A percentile compares a stretch with the other conserved stretches of the same genome.
phyloP scores from a whole-genome alignment of 2,329 filamentous ascomycete species.

The Fusarium humuli region DNA sequence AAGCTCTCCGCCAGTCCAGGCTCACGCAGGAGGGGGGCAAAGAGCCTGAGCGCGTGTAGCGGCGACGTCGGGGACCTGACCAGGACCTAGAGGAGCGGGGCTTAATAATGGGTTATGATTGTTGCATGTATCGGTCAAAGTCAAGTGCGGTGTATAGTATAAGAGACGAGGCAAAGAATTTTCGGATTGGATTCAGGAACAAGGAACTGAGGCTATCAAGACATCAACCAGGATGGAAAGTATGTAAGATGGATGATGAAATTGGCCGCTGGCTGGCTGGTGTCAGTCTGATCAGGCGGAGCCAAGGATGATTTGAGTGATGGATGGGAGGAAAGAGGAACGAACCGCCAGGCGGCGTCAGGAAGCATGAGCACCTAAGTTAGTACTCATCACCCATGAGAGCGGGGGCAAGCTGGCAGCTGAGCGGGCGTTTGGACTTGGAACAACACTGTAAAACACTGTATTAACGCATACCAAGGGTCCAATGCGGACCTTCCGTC shows the following conservation, averaged over 20 bases:
- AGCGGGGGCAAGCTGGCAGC: constrained; percentile 19
- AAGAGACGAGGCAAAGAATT: constrained; percentile 16
- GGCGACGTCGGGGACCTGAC: constrained; percentile 40
- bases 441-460: constrained; percentile 20
- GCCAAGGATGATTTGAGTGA: constrained; percentile 22
- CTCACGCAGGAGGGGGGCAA: constrained; percentile 42
- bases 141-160: constrained; percentile 13
- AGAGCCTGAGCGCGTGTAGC: constrained; percentile 40
- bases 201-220: constrained; percentile 21
- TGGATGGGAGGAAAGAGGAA: not conserved
- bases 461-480: constrained; percentile 15
- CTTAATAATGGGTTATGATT: constrained; percentile 17
- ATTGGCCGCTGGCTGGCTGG: constrained; percentile 23
- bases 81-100: constrained; percentile 25
- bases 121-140: constrained; percentile 16
- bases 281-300: constrained; percentile 37
- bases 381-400: not conserved
- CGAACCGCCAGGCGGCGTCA: not conserved
- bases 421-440: constrained; percentile 21
- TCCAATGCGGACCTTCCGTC: constrained; percentile 14
- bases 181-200: constrained; percentile 39
- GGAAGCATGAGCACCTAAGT: not conserved
- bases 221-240: constrained; percentile 13
- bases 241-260: constrained; percentile 45
- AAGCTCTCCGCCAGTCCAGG: constrained; percentile 44